Evolutionary conservation across 1,284 basidiomycete genomes (phyloP).

Genomic region (Ceratobasidium sp.): DNA sequence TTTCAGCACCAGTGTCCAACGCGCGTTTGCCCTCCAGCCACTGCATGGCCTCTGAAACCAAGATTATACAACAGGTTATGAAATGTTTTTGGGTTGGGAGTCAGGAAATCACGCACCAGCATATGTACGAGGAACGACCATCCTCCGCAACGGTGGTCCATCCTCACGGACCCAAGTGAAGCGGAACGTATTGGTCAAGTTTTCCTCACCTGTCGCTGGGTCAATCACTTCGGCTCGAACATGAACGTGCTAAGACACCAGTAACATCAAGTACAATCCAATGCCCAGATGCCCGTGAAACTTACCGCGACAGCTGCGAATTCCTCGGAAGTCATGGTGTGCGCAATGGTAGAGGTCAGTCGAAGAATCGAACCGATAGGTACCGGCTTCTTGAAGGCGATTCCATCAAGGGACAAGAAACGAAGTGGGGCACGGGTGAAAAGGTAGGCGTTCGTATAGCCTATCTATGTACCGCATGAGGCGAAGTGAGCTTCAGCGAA

Average conservation of each 20-base stretch:
- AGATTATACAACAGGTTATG: slow-evolving; percentile 9
- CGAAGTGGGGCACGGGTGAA: slow-evolving; percentile 72
- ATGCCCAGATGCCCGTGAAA: slow-evolving; percentile 38
- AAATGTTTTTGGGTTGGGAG: background rate
- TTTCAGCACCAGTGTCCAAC: slow-evolving; percentile 65
- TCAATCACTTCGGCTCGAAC: slow-evolving; percentile 80
- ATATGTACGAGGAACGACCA: slow-evolving; percentile 74
- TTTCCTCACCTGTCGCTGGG: slow-evolving; percentile 69
- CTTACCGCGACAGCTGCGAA: slow-evolving; percentile 62
- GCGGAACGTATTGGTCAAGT: slow-evolving; percentile 72
- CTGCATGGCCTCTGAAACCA: slow-evolving; percentile 70
- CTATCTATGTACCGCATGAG: slow-evolving; percentile 58
- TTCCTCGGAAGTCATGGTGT: slow-evolving; percentile 56
- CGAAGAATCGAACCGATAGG: slow-evolving; percentile 81
- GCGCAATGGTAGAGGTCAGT: slow-evolving; percentile 69
- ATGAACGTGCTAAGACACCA: slow-evolving; percentile 62
- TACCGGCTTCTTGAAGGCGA: slow-evolving; percentile 79
- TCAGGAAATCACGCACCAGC: slow-evolving; percentile 56
- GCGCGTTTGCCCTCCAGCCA: slow-evolving; percentile 80
- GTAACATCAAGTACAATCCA: slow-evolving; percentile 41
- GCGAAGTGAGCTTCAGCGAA: background rate
- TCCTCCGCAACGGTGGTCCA: slow-evolving; percentile 54
- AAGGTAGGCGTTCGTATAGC: slow-evolving; percentile 73
- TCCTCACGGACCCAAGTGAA: slow-evolving; percentile 67
- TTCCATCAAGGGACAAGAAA: slow-evolving; percentile 79